These are phyloP conservation scores for Phytopythium boreale DNA, from an alignment of 352 stramenopile genomes.

Conservation along the genomic window DNA sequence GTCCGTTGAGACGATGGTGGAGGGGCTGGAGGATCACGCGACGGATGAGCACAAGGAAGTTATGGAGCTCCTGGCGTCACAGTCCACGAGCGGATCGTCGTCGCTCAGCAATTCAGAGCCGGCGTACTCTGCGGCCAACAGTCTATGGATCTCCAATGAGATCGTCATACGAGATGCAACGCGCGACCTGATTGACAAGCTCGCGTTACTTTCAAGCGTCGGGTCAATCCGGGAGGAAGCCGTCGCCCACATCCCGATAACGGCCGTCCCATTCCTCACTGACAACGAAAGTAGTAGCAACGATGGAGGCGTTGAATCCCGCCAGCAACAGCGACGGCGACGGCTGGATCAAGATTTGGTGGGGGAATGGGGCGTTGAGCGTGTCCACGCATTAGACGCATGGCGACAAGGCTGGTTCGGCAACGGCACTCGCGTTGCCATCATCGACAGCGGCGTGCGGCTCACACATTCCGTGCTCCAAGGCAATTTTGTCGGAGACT, in stretches of 20 bases:
- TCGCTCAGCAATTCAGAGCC: not conserved
- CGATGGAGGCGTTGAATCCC: not conserved
- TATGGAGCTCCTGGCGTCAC: constrained; percentile 19
- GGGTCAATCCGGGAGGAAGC: constrained; percentile 25
- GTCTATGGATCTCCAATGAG: constrained; percentile 57
- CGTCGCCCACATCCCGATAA: constrained; percentile 15
- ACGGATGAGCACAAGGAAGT: constrained; percentile 25
- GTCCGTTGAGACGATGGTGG: constrained; percentile 26
- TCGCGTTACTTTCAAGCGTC: constrained; percentile 26
- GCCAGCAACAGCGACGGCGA: constrained; percentile 1
- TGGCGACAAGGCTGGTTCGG: constrained; percentile 41
- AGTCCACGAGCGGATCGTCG: not conserved
- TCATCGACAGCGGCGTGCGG: constrained; percentile 44
- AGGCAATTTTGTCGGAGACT: constrained; percentile 28
- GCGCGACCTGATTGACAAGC: constrained; percentile 27
- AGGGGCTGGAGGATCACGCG: constrained; percentile 23
- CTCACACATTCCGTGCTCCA: constrained; percentile 30
- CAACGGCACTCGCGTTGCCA: constrained; percentile 34
- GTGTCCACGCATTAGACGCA: constrained; percentile 29
- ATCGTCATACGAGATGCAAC: constrained; percentile 32
- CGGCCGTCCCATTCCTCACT: not conserved
- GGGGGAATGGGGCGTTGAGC: constrained; percentile 37
- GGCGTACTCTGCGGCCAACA: constrained; percentile 14
- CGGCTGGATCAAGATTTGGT: constrained; percentile 14
- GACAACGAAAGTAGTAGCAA: not conserved